A percentile compares a stretch with the other conserved stretches of the same genome.
phyloP scores from a whole-genome alignment of 352 stramenopile genomes.

The Albugo candida region DNA sequence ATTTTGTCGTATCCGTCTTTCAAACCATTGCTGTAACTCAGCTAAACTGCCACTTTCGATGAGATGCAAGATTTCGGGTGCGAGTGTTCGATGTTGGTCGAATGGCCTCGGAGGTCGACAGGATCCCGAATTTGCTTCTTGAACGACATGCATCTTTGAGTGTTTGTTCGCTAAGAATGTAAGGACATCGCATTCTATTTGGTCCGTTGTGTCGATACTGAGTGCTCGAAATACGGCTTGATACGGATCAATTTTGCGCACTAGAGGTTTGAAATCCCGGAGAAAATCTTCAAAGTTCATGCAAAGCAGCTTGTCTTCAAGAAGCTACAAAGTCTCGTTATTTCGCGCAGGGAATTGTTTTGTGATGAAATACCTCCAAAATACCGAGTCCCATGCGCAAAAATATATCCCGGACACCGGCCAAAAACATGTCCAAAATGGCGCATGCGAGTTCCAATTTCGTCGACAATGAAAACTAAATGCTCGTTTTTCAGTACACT shows the following conservation, averaged over 20 bases:
- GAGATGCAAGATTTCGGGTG: slow-evolving; percentile 22
- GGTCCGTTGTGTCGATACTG: slow-evolving; percentile 21
- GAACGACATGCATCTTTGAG: slow-evolving; percentile 11
- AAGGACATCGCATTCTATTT: slow-evolving; percentile 34
- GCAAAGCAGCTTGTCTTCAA: slow-evolving; percentile 64
- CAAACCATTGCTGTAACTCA: slow-evolving; percentile 25
- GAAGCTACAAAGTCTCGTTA: slow-evolving; percentile 9
- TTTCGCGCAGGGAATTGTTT: background rate
- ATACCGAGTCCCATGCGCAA: slow-evolving; percentile 58
- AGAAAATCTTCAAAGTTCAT: slow-evolving; percentile 74
- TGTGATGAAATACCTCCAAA: slow-evolving; percentile 22
- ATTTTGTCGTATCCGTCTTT: slow-evolving; percentile 15
- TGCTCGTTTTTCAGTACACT: background rate
- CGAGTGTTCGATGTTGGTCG: slow-evolving; percentile 36
- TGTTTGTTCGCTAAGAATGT: slow-evolving; percentile 32
- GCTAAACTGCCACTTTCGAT: slow-evolving; percentile 20
- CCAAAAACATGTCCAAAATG: slow-evolving; percentile 74
- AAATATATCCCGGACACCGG: slow-evolving; percentile 61
- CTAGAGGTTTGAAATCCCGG: slow-evolving; percentile 58
- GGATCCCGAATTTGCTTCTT: background rate
- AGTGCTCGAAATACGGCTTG: slow-evolving; percentile 47
- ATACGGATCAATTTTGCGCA: slow-evolving; percentile 57
- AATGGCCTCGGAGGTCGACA: slow-evolving; percentile 20
- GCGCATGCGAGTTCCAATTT: slow-evolving; percentile 62
- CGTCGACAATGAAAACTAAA: slow-evolving; percentile 60